Conservation (phyloP, 345 rosid species). For the Eucalyptus curtisii region DNA sequence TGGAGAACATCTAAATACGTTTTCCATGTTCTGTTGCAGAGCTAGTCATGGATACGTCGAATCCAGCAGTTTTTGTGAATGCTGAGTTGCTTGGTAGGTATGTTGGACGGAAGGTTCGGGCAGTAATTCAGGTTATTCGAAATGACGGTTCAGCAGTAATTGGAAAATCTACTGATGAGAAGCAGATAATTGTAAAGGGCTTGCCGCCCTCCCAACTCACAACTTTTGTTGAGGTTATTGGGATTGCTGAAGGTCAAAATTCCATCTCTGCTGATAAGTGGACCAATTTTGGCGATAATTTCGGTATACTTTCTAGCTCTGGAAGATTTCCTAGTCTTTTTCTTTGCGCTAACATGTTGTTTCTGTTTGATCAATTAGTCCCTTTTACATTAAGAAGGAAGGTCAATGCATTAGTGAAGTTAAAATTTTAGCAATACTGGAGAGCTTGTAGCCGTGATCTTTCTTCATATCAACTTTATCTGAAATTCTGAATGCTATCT, state of each 20-base stretch:
- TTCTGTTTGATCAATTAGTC: not conserved
- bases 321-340: not conserved
- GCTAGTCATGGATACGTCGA: conserved; percentile 60
- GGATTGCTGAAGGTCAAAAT: conserved; percentile 65
- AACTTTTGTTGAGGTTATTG: conserved; percentile 69
- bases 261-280: conserved; percentile 54
- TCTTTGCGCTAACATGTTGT: not conserved
- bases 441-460: not conserved
- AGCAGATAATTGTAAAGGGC: conserved; percentile 51
- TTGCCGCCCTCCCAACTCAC: conserved; percentile 35
- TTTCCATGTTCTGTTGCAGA: not conserved
- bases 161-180: conserved; percentile 71
- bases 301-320: conserved; percentile 32
- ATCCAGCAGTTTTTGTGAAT: conserved; percentile 80
- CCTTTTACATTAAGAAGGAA: not conserved
- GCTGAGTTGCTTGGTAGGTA: conserved; percentile 45
- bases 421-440: not conserved
- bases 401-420: not conserved
- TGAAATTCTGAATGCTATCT: not conserved
- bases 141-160: conserved; percentile 36
- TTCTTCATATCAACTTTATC: not conserved
- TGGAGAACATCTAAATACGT: not conserved
- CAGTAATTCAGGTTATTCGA: conserved; percentile 52
- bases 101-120: conserved; percentile 57
- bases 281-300: conserved; percentile 67